phyloP scores from a whole-genome alignment of 768 basidiomycete genomes.

The Russula vinacea region DNA sequence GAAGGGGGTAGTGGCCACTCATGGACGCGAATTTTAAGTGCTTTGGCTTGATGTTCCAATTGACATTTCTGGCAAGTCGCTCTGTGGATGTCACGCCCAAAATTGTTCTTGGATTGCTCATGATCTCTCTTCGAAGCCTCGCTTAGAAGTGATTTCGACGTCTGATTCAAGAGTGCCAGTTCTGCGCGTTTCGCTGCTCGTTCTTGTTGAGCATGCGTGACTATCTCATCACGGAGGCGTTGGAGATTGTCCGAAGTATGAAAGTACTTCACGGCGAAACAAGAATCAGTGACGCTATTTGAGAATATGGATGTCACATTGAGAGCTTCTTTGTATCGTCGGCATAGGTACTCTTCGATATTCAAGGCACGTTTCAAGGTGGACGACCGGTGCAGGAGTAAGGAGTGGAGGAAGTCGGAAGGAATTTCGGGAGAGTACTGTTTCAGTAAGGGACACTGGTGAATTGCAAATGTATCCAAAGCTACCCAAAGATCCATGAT shows the following conservation, averaged over 20 bases:
- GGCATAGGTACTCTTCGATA: slow-evolving; percentile 19
- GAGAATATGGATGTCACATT: slow-evolving; percentile 9
- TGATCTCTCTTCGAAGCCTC: slow-evolving; percentile 13
- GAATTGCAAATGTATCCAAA: slow-evolving; percentile 41
- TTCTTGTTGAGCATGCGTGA: slow-evolving; percentile 1
- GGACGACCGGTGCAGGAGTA: slow-evolving; percentile 41
- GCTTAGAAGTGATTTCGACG: not conserved
- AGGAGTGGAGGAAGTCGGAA: slow-evolving; percentile 38
- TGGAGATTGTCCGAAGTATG: slow-evolving; percentile 2
- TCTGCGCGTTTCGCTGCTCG: slow-evolving; percentile 14
- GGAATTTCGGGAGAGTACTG: slow-evolving; percentile 49
- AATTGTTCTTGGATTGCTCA: not conserved
- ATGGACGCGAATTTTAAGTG: slow-evolving; percentile 11
- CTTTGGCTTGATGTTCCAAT: not conserved
- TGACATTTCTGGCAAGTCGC: slow-evolving; percentile 13
- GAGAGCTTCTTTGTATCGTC: not conserved
- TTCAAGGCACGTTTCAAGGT: slow-evolving; percentile 8
- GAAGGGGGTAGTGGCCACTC: slow-evolving; percentile 22
- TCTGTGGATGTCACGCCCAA: not conserved
- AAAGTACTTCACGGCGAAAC: slow-evolving; percentile 21
- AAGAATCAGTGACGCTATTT: not conserved
- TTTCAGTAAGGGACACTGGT: slow-evolving; percentile 40
- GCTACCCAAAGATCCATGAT: slow-evolving; percentile 51
- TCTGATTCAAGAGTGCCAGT: slow-evolving; percentile 1
- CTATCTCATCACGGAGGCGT: slow-evolving; percentile 9